These are phyloP conservation scores for Plasmopara viticola DNA, from an alignment of 352 stramenopile genomes.

Conservation along the genomic window DNA sequence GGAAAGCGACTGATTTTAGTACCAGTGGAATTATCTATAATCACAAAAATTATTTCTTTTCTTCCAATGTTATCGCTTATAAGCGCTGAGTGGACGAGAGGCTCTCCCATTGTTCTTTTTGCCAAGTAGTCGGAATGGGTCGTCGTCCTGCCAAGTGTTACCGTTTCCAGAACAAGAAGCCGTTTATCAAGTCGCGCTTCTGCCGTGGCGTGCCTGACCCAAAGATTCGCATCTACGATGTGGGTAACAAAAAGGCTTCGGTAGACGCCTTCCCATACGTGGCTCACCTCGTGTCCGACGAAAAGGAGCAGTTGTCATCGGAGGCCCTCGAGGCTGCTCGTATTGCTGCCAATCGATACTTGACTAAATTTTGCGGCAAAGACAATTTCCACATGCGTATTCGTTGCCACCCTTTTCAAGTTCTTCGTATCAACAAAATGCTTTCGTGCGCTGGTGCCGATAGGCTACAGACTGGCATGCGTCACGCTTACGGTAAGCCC, in stretches of 20 bases:
- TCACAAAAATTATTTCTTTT: no score
- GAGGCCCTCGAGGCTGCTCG: conserved; percentile 97
- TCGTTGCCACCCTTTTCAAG: conserved; percentile 98
- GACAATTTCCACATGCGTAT: conserved; percentile 99
- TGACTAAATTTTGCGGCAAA: conserved; percentile 97
- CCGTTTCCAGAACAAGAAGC: conserved; percentile 99
- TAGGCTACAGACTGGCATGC: conserved; percentile 97
- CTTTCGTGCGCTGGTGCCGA: conserved; percentile 99
- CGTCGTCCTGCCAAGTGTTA: conserved; percentile 96
- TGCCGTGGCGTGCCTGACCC: conserved; percentile 97
- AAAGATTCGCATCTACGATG: conserved; percentile 99
- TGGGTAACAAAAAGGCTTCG: conserved; percentile 96
- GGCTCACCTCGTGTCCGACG: conserved; percentile 92
- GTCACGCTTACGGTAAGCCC: conserved; percentile 99
- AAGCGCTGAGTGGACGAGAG: conserved; percentile 2
- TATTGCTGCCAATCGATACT: conserved; percentile 99
- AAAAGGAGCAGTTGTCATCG: conserved; percentile 93
- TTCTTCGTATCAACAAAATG: conserved; percentile 99
- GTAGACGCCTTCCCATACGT: conserved; percentile 99
- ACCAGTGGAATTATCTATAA: no score
- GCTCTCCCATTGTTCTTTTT: conserved; percentile 30
- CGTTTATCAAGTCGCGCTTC: conserved; percentile 99
- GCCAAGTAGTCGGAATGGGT: conserved; percentile 36
- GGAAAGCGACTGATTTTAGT: no score
- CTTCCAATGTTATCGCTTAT: no score